These are phyloP conservation scores for Cercophora scortea DNA, from an alignment of 495 filamentous ascomycete species.

Conservation along the genomic window DNA sequence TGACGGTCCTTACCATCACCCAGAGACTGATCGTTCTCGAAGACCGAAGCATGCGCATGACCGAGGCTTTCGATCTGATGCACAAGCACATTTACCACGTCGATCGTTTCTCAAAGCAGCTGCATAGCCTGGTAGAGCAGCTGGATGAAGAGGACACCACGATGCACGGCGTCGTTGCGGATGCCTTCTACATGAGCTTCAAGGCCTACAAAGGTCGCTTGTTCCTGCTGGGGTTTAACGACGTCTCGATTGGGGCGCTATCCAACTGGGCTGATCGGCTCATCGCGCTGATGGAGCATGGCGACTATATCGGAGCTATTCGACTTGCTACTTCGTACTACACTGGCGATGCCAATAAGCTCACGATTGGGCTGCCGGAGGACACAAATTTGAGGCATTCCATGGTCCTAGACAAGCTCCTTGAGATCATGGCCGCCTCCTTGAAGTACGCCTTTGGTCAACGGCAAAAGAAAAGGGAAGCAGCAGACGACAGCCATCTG, in stretches of 20 bases:
- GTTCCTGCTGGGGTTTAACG: conserved; percentile 85
- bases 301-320: conserved; percentile 88
- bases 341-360: conserved; percentile 75
- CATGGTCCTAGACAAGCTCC: conserved; percentile 78
- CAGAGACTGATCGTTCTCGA: conserved; percentile 90
- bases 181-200: conserved; percentile 97
- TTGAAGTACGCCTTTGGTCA: conserved; percentile 79
- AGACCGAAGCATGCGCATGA: conserved; percentile 78
- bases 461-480: conserved; percentile 42
- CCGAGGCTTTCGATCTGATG: conserved; percentile 87
- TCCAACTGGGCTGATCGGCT: conserved; percentile 99
- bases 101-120: conserved; percentile 76
- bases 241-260: conserved; percentile 77
- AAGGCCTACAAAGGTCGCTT: conserved; percentile 89
- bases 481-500: conserved; percentile 51
- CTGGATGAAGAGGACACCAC: conserved; percentile 79
- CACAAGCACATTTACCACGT: conserved; percentile 87
- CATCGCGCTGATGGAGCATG: conserved; percentile 91
- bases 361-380: conserved; percentile 89
- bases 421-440: conserved; percentile 93
- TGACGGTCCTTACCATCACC: conserved; percentile 86
- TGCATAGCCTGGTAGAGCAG: conserved; percentile 77
- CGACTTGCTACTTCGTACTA: conserved; percentile 87
- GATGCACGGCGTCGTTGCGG: conserved; percentile 93
- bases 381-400: conserved; percentile 67